phyloP scores from a whole-genome alignment of 148 eudicot genomes.

The Dysphania ambrosioides region DNA sequence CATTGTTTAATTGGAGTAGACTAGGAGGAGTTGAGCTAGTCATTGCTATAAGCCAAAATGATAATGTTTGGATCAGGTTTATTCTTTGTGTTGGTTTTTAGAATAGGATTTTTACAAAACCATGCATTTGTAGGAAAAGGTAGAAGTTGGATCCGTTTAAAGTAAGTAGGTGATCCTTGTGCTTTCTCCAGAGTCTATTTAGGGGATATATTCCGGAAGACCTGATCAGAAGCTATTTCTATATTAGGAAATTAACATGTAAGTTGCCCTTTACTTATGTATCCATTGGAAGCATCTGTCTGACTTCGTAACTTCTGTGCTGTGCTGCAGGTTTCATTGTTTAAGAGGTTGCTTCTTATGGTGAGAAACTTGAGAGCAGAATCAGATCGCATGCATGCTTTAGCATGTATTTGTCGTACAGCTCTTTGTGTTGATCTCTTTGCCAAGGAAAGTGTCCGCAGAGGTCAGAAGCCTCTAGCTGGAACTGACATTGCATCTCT shows the following conservation, averaged over 20 bases:
- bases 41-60: not conserved
- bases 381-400: conserved; percentile 98
- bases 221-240: too few species aligned
- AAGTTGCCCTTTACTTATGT: not conserved
- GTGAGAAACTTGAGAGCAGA: conserved; percentile 98
- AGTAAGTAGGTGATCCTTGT: too few species aligned
- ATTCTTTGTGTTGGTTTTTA: too few species aligned
- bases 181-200: too few species aligned
- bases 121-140: too few species aligned
- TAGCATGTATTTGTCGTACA: conserved; percentile 97
- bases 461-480: conserved; percentile 93
- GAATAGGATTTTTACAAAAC: too few species aligned
- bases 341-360: conserved; percentile 90
- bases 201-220: too few species aligned
- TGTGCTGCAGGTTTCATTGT: conserved; percentile 70
- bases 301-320: conserved; percentile 17
- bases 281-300: conserved; percentile 1
- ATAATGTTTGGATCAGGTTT: too few species aligned
- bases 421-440: conserved; percentile 97
- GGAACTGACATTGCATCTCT: conserved; percentile 96
- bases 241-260: not conserved
- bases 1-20: not conserved
- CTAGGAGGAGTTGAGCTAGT: not conserved
- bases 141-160: too few species aligned
- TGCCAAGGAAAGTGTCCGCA: conserved; percentile 84